Conservation (phyloP, 176 grass and related monocot species). For the Rhynchospora breviuscula region DNA sequence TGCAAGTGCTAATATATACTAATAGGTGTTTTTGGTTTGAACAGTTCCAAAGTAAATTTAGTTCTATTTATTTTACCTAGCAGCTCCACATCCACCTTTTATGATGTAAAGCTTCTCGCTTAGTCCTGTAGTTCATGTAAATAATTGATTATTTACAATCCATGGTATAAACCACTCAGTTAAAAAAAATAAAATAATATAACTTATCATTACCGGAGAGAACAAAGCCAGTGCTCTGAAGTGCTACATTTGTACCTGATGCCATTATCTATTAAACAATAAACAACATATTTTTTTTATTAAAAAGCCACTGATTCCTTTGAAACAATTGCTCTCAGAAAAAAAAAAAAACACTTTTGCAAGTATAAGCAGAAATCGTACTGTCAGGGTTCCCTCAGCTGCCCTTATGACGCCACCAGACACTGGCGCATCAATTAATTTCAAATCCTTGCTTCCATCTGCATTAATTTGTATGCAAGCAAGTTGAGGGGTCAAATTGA, state of each 20-base stretch:
- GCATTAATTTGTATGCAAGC: constrained; percentile 19
- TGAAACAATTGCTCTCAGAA: constrained; percentile 19
- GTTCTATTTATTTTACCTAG: constrained; percentile 54
- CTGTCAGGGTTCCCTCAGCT: constrained; percentile 88
- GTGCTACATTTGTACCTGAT: constrained; percentile 79
- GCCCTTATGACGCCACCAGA: constrained; percentile 93
- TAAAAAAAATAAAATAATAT: constrained; percentile 7
- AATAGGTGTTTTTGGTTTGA: background rate
- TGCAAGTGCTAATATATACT: background rate
- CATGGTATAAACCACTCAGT: background rate
- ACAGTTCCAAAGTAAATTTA: constrained; percentile 2
- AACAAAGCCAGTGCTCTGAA: constrained; percentile 49
- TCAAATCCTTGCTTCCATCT: constrained; percentile 64
- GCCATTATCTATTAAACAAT: constrained; percentile 64
- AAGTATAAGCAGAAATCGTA: constrained; percentile 30
- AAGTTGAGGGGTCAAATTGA: background rate
- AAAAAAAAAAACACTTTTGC: background rate
- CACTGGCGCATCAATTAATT: constrained; percentile 87
- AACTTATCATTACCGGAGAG: constrained; percentile 53
- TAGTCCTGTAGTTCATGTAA: constrained; percentile 48
- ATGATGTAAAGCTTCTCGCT: constrained; percentile 97
- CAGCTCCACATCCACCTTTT: constrained; percentile 94
- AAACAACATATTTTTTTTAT: constrained; percentile 16
- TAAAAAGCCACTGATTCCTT: background rate
- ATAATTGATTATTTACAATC: background rate